These are phyloP conservation scores for Gracilariopsis chorda DNA, from an alignment of 23 red algal species.

Conservation along the genomic window DNA sequence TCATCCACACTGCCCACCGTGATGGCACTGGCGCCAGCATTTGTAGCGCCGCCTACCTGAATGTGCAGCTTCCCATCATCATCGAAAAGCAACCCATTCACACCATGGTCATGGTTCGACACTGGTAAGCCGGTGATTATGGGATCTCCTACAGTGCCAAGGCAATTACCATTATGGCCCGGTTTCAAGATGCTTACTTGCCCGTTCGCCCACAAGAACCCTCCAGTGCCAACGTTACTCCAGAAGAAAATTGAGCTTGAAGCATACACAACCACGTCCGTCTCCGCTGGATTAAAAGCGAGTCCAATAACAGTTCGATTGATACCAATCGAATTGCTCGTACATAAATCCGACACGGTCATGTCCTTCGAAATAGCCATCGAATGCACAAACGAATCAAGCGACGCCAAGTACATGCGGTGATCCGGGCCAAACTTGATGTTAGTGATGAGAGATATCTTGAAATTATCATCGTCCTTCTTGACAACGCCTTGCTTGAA, in stretches of 20 bases:
- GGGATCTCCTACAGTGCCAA: slow-evolving; percentile 30
- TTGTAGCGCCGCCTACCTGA: slow-evolving; percentile 57
- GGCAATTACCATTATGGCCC: slow-evolving; percentile 16
- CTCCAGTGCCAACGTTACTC: not conserved
- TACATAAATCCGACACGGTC: slow-evolving; percentile 33
- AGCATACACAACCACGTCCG: slow-evolving; percentile 39
- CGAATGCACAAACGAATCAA: slow-evolving; percentile 51
- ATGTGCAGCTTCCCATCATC: slow-evolving; percentile 55
- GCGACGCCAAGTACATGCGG: slow-evolving; percentile 31
- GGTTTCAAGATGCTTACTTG: slow-evolving; percentile 28
- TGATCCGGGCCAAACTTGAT: slow-evolving; percentile 54
- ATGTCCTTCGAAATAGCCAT: slow-evolving; percentile 40
- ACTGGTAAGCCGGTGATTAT: slow-evolving; percentile 63
- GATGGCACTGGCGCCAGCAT: slow-evolving; percentile 38
- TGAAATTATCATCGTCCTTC: not conserved
- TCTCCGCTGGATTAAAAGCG: slow-evolving; percentile 66
- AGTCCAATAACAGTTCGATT: slow-evolving; percentile 40
- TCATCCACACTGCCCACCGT: slow-evolving; percentile 37
- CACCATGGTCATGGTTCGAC: slow-evolving; percentile 63
- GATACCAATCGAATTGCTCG: slow-evolving; percentile 20
- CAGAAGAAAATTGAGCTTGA: slow-evolving; percentile 68
- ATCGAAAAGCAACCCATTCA: slow-evolving; percentile 63
- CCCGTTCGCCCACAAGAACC: slow-evolving; percentile 57
- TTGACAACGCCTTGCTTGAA: slow-evolving; percentile 24
- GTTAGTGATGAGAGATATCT: slow-evolving; percentile 34